Conservation (phyloP, 2,329 filamentous ascomycete species). For the Phyllosticta capitalensis region DNA sequence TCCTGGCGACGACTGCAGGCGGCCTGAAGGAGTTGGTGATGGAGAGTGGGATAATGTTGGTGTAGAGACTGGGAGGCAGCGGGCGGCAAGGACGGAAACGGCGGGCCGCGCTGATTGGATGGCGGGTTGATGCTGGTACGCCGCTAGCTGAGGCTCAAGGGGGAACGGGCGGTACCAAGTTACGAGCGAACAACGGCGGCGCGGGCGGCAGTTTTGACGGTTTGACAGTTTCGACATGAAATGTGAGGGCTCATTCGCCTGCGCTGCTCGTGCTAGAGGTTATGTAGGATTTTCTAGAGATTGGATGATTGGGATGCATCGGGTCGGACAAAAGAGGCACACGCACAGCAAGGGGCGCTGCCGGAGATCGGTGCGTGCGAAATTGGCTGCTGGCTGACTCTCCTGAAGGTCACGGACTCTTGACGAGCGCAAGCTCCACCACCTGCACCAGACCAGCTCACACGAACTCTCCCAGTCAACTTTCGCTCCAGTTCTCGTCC, state of each 20-base stretch:
- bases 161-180: neutral
- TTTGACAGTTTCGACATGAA: too few relatives aligned
- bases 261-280: neutral
- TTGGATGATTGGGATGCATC: neutral
- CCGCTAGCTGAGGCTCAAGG: too few relatives aligned
- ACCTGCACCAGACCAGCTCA: neutral
- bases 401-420: neutral
- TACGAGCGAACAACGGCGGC: too few relatives aligned
- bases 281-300: neutral
- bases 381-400: neutral
- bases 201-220: too few relatives aligned
- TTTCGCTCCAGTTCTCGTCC: too few relatives aligned
- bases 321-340: neutral
- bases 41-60: neutral
- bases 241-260: too few relatives aligned
- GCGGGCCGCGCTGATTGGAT: neutral
- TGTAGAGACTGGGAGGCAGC: neutral
- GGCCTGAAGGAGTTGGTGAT: neutral
- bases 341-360: neutral
- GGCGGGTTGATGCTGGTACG: neutral
- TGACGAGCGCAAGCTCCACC: too few relatives aligned
- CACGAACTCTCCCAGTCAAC: too few relatives aligned
- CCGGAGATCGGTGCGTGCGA: neutral
- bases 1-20: neutral
- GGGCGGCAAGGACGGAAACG: neutral